Evolutionary conservation across 1,284 basidiomycete species (phyloP).

Genomic region (Ceratorhiza oryzae-sativae): DNA sequence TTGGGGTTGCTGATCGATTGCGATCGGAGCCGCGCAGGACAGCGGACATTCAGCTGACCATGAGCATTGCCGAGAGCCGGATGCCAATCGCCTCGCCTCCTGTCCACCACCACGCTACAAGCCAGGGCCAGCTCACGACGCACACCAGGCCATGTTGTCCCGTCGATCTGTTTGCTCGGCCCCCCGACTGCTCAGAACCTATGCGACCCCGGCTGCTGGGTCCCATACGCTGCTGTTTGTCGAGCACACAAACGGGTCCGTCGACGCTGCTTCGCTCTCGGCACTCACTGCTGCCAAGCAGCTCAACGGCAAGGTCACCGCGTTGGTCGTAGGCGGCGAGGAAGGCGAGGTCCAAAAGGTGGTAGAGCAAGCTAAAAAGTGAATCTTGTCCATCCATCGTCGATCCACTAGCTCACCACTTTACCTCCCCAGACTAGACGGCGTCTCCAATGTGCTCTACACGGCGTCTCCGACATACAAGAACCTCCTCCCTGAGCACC

Average conservation of each 20-base stretch:
- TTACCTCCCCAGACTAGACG: constrained; percentile 55
- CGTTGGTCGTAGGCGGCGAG: constrained; percentile 77
- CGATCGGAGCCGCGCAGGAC: background rate
- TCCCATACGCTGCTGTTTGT: constrained; percentile 83
- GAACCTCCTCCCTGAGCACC: constrained; percentile 56
- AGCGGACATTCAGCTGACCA: constrained; percentile 19
- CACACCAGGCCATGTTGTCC: background rate
- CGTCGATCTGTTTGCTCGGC: background rate
- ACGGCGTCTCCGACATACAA: constrained; percentile 58
- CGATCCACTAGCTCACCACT: background rate
- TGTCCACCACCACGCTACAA: background rate
- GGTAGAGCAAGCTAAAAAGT: constrained; percentile 84
- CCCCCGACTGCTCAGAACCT: background rate
- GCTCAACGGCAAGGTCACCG: constrained; percentile 87
- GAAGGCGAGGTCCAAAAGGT: constrained; percentile 73
- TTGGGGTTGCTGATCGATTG: background rate
- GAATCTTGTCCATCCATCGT: constrained; percentile 37
- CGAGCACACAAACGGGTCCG: constrained; percentile 83
- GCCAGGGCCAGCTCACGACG: no score
- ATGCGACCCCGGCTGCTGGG: constrained; percentile 7
- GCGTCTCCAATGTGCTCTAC: constrained; percentile 56
- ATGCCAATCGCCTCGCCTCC: background rate
- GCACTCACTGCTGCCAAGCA: constrained; percentile 88
- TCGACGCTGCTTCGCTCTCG: constrained; percentile 86
- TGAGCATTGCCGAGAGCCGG: constrained; percentile 25